Base-by-base conservation (phyloP, 495 filamentous ascomycete genomes). In the Tetracladium setigerum region DNA sequence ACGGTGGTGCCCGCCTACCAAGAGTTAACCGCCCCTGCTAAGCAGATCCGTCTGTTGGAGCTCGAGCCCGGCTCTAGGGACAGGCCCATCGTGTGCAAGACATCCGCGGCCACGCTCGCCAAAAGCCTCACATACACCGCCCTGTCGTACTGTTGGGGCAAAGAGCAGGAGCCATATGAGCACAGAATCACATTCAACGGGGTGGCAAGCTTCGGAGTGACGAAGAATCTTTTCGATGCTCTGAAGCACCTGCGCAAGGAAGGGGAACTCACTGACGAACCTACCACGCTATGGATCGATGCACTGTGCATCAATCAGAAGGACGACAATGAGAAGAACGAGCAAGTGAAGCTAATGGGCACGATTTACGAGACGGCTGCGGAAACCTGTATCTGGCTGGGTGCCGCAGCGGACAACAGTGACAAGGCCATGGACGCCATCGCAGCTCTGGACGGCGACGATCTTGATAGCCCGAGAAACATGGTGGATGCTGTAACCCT, bases 261-360 rank as follows among this genome's bases (percentile, higher is more conserved):
- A 34, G 32, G 32, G 32, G 32, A 34, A 34, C 32, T 34, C n/a
- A 34, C 32, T 34, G 32, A 34, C 32, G 32, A 34, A n/a, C 32
- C 32, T 34, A 34, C 32, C 32, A 34, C 32, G 32, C 16, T 41
- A 19, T 62, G 59, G 60, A 50, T 60, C 15, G 60, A 63, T 34
- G 50, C 53, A 7, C 44, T 63, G 10, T 62, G 46, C 36, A 62
- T 63, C 13, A 50, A 63, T 30, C 60, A 62, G 43, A 39, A 45
- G 13, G 46, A 62, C 38, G 1, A 17, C 13, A 19, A 31, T 8
- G 60, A 63, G 39, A 54, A 56, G 18, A 45, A 22, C n/a, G 6
- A 31, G n/a, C 56, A 62, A 44, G 49, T 63, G 4, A 17, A 15
- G 11, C 31, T 52, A 32, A 63, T 62, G 60, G 33, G 30, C 8